Conservation (phyloP, 2,329 filamentous ascomycete species). For the Pyrenochaeta sp. region DNA sequence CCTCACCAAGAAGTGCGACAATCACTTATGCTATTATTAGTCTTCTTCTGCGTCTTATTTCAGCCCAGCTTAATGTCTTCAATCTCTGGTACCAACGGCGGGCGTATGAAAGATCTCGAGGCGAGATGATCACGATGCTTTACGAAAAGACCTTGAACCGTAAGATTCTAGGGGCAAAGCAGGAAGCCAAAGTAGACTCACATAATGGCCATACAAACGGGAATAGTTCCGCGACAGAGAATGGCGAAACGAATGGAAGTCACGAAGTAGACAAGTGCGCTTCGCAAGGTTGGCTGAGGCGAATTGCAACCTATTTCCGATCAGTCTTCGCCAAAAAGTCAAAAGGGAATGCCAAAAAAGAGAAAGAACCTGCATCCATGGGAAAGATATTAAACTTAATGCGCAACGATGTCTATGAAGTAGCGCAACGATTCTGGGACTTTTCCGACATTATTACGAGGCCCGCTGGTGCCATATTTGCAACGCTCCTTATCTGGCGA, state of each 20-base stretch:
- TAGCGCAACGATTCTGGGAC: constrained; percentile 88
- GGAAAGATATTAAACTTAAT: constrained; percentile 92
- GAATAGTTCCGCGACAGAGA: constrained; percentile 16
- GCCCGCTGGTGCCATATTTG: constrained; percentile 78
- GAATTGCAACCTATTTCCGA: constrained; percentile 16
- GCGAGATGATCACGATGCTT: constrained; percentile 85
- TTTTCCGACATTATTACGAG: constrained; percentile 78
- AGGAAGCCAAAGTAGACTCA: constrained; percentile 39
- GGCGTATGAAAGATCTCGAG: constrained; percentile 82
- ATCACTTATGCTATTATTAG: constrained; percentile 72
- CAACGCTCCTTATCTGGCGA: constrained; percentile 76
- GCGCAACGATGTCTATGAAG: constrained; percentile 81
- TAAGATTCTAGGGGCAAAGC: constrained; percentile 58
- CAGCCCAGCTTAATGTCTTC: constrained; percentile 72
- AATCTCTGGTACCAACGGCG: constrained; percentile 84
- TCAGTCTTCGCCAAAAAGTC: constrained; percentile 27
- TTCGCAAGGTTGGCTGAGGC: constrained; percentile 12
- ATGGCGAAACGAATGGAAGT: constrained; percentile 20
- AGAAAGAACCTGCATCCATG: constrained; percentile 74
- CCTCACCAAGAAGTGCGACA: constrained; percentile 63
- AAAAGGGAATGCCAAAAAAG: constrained; percentile 36
- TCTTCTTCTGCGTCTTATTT: constrained; percentile 67
- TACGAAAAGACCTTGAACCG: constrained; percentile 79
- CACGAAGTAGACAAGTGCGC: constrained; percentile 6
- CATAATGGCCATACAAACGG: constrained; percentile 26